Percentiles rank a stretch among this genome's conserved stretches.
These are phyloP conservation scores for Aspergillus calidoustus DNA, from an alignment of 2,329 filamentous ascomycete genomes.

Conservation along the genomic window DNA sequence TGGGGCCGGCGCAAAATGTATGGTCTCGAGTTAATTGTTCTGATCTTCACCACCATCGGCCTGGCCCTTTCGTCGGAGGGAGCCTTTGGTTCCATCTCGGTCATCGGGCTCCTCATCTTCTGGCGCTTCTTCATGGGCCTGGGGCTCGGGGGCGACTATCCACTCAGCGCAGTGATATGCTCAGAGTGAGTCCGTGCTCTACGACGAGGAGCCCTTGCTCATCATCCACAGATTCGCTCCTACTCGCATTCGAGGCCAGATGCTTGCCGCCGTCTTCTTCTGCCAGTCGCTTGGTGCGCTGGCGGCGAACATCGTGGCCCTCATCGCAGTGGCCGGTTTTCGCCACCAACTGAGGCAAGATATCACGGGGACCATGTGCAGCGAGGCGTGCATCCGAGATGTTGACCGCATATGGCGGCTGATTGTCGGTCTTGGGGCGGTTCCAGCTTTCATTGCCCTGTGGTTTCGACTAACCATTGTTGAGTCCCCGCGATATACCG, in stretches of 20 bases:
- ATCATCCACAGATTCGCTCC: slow-evolving; percentile 44
- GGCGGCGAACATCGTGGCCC: slow-evolving; percentile 71
- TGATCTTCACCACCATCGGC: slow-evolving; percentile 48
- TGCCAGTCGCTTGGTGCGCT: slow-evolving; percentile 85
- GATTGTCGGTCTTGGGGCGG: slow-evolving; percentile 64
- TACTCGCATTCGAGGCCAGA: slow-evolving; percentile 64
- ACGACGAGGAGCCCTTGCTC: neutral
- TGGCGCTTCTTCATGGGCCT: slow-evolving; percentile 51
- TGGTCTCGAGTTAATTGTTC: slow-evolving; percentile 50
- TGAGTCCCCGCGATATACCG: slow-evolving; percentile 65
- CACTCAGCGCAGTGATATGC: slow-evolving; percentile 67
- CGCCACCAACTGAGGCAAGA: slow-evolving; percentile 26
- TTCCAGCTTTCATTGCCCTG: slow-evolving; percentile 65
- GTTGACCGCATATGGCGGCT: slow-evolving; percentile 67
- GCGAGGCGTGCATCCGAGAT: slow-evolving; percentile 53
- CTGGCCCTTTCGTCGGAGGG: slow-evolving; percentile 47
- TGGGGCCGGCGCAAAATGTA: slow-evolving; percentile 52
- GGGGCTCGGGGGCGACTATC: slow-evolving; percentile 68
- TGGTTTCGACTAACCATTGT: slow-evolving; percentile 67
- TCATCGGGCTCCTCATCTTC: slow-evolving; percentile 45
- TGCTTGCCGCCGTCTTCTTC: slow-evolving; percentile 83
- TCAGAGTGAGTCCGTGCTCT: slow-evolving; percentile 49
- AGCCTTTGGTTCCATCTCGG: slow-evolving; percentile 39
- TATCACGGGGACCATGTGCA: slow-evolving; percentile 51
- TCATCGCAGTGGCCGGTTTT: slow-evolving; percentile 74